These are phyloP conservation scores for Alternaria sp. DNA, from an alignment of 2,329 filamentous ascomycete species.

Conservation along the genomic window DNA sequence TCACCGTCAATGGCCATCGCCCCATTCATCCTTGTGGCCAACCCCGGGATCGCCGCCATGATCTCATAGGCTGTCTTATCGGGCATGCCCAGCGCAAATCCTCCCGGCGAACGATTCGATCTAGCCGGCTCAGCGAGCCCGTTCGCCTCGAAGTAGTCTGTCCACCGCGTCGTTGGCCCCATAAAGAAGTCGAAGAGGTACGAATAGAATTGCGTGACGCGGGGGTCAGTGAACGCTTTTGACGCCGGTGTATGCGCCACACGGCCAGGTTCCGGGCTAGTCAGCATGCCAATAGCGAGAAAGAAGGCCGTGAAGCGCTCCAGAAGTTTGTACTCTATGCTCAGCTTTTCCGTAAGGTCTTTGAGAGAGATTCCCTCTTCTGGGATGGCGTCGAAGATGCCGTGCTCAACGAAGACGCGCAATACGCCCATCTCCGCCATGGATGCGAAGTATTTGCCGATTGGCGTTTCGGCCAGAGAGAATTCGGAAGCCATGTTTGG, in stretches of 20 bases:
- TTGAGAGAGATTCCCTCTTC: constrained; percentile 4
- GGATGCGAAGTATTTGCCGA: constrained; percentile 8
- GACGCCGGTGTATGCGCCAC: constrained; percentile 10
- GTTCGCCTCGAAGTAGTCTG: constrained; percentile 8
- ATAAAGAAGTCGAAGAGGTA: constrained; percentile 14
- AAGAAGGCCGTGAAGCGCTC: constrained; percentile 7
- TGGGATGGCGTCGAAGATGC: constrained; percentile 10
- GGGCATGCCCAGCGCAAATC: constrained; percentile 7
- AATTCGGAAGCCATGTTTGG: constrained; percentile 4
- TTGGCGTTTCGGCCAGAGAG: constrained; percentile 6
- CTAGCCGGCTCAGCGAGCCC: constrained; percentile 8
- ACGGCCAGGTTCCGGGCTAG: background rate
- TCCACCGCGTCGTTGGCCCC: constrained; percentile 4
- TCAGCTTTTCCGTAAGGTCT: constrained; percentile 1
- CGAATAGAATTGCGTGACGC: constrained; percentile 7
- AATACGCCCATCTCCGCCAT: constrained; percentile 13
- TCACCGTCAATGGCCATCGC: constrained; percentile 7
- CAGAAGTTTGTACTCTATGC: constrained; percentile 6
- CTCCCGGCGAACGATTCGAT: constrained; percentile 6
- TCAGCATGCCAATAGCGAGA: constrained; percentile 1
- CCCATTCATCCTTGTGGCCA: constrained; percentile 6
- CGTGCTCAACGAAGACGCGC: constrained; percentile 10
- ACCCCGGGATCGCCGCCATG: constrained; percentile 6
- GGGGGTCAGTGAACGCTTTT: constrained; percentile 2
- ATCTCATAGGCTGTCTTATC: constrained; percentile 15